These are phyloP conservation scores for Bipolaris gigantea DNA, from an alignment of 2,329 filamentous ascomycete genomes.

Conservation along the genomic window DNA sequence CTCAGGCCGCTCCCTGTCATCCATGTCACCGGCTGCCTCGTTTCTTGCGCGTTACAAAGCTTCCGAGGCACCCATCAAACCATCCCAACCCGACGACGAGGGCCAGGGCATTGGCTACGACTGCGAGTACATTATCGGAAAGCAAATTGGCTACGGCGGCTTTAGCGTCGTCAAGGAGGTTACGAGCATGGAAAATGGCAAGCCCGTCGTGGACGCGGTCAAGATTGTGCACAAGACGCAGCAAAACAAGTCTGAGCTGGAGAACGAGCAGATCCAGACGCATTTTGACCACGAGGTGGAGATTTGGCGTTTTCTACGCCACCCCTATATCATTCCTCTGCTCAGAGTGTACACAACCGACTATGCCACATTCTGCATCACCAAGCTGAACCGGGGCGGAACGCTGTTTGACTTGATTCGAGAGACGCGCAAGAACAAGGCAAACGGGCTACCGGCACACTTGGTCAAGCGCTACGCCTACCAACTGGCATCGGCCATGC, in stretches of 20 bases:
- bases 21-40: constrained; percentile 61
- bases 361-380: constrained; percentile 71
- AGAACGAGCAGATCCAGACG: constrained; percentile 67
- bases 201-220: constrained; percentile 62
- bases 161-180: constrained; percentile 70
- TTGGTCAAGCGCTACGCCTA: constrained; percentile 63
- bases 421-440: constrained; percentile 50
- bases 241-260: constrained; percentile 57
- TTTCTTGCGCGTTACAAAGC: constrained; percentile 59
- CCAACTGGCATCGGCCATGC: constrained; percentile 65
- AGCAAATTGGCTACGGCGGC: constrained; percentile 66
- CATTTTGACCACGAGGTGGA: constrained; percentile 70
- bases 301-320: constrained; percentile 66
- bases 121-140: constrained; percentile 67
- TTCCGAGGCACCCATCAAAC: constrained; percentile 41
- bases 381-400: constrained; percentile 63
- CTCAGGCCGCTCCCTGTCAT: constrained; percentile 51
- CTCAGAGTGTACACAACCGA: constrained; percentile 67
- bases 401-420: constrained; percentile 66
- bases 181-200: constrained; percentile 60
- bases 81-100: constrained; percentile 64
- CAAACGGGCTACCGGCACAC: constrained; percentile 52
- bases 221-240: constrained; percentile 68
- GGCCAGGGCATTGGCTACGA: constrained; percentile 65
- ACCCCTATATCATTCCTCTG: constrained; percentile 64